A percentile compares a stretch with the other conserved stretches of the same genome.
These are phyloP conservation scores for Penicillium soppii DNA, from an alignment of 495 filamentous ascomycete genomes.

Conservation along the genomic window DNA sequence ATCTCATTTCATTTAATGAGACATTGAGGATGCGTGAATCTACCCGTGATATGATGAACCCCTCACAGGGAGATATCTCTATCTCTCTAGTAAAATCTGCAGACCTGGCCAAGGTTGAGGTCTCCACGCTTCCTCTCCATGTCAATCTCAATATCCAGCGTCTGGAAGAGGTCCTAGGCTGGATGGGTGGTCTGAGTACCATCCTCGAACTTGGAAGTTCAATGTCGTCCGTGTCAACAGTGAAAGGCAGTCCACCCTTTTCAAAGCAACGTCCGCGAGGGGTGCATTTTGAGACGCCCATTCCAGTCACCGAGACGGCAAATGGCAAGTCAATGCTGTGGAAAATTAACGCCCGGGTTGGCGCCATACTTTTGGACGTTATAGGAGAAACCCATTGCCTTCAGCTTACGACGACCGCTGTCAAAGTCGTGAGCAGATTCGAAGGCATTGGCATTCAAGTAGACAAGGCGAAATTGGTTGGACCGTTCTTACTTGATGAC, in stretches of 20 bases:
- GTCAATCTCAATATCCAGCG: slow-evolving; percentile 75
- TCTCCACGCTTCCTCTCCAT: slow-evolving; percentile 80
- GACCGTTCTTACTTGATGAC: slow-evolving; percentile 57
- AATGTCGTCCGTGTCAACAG: slow-evolving; percentile 68
- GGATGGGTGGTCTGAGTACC: slow-evolving; percentile 90
- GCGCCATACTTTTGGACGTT: slow-evolving; percentile 70
- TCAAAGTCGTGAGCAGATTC: slow-evolving; percentile 73
- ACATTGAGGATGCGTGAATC: slow-evolving; percentile 69
- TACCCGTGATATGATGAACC: slow-evolving; percentile 57
- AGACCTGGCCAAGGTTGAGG: slow-evolving; percentile 56
- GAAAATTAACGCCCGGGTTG: slow-evolving; percentile 76
- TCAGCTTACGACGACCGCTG: slow-evolving; percentile 69
- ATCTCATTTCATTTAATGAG: slow-evolving; percentile 72
- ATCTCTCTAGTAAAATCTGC: slow-evolving; percentile 55
- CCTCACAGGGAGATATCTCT: slow-evolving; percentile 63
- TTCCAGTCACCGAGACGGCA: slow-evolving; percentile 15
- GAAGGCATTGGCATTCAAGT: slow-evolving; percentile 69
- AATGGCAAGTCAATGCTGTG: slow-evolving; percentile 37
- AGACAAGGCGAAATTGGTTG: slow-evolving; percentile 70
- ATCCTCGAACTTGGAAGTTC: slow-evolving; percentile 86
- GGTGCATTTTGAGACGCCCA: slow-evolving; percentile 67
- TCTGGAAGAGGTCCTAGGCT: slow-evolving; percentile 81
- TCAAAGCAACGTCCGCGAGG: slow-evolving; percentile 47
- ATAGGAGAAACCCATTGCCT: slow-evolving; percentile 74
- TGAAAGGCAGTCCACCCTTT: slow-evolving; percentile 35